Evolutionary conservation across 768 basidiomycete genomes (phyloP), one percentile per base, ranked within the genome.

Genomic region (Suillus subalutaceus): DNA sequence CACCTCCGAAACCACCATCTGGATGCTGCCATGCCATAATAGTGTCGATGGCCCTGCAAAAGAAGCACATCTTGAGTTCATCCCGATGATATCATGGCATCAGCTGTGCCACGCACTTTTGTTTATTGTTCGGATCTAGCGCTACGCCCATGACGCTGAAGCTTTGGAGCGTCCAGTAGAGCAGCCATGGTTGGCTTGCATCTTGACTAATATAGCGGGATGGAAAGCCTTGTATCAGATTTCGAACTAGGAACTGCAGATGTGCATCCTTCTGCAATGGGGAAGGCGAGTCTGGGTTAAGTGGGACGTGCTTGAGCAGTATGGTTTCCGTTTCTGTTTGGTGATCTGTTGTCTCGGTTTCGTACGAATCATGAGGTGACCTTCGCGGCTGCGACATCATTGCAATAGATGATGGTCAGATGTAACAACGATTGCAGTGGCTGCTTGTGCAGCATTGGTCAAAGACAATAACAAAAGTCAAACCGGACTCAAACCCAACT

Each of bases 141-240:
- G 81, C 89, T 8, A 93, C 89, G 60, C 94, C 93, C 53, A 97
- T 74, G 3, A 88, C 74, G 70, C 91, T 90, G 71, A 97, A 91
- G 16, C 90, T 83, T 71, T 99, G 96, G 12, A 96, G 74, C 0
- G 89, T 90, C 96, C 97, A 99, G 79, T 93, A 98, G 66, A 98
- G 75, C 37, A 98, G 80, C 97, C 97, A 99, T 0, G 97, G 92
- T 71, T 97, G 90, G 70, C 93, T 96, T 0, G 97, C 96, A 74
- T 99, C 97, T 72, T 98, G 91, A 56, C 88, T 89, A 23, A 82
- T 84, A 74, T 94, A 99, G 64, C 89, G 83, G 13, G 83, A 80
- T 0, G 96, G 94, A 53, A 99, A 91, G 2, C 93, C 89, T 73
- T 94, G 91, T 9, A 89, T 73, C 63, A 94, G 83, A 67, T 90